A percentile compares a stretch with the other conserved stretches of the same genome.
Conservation (phyloP, 2,329 filamentous ascomycete species). For the Biscogniauxia sp. region DNA sequence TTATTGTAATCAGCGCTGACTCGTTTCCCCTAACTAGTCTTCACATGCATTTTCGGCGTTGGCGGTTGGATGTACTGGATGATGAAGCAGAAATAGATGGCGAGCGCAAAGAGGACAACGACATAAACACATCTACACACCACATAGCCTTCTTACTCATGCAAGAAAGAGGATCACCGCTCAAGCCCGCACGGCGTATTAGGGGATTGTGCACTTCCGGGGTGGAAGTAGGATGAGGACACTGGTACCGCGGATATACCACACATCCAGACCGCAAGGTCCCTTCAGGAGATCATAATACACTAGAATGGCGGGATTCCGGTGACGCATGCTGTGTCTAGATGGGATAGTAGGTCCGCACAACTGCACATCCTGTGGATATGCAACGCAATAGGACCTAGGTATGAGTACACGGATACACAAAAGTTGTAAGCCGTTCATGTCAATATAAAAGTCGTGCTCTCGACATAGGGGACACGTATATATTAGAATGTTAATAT, state of each 20-base stretch:
- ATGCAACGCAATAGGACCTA: not conserved
- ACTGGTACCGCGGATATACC: not conserved
- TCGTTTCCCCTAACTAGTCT: slow-evolving; percentile 2
- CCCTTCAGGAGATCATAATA: not conserved
- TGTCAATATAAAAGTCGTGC: not conserved
- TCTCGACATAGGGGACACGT: not conserved
- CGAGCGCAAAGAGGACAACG: slow-evolving; percentile 3
- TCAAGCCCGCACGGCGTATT: not conserved
- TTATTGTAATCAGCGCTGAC: not conserved
- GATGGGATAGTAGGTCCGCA: not conserved
- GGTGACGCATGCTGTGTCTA: not conserved
- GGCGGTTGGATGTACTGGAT: slow-evolving; percentile 25
- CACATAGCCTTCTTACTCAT: not conserved
- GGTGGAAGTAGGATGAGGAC: not conserved
- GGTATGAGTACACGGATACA: not conserved
- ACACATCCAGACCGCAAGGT: not conserved
- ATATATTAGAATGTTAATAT: not conserved
- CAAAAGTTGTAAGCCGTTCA: not conserved
- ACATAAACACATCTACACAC: not conserved
- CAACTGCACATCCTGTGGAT: not conserved
- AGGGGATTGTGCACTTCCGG: not conserved
- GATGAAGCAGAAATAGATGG: slow-evolving; percentile 19
- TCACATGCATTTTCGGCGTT: slow-evolving; percentile 22
- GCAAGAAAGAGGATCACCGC: not conserved
- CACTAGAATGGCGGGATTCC: not conserved